Conservation (phyloP, 2,329 filamentous ascomycete genomes). For the Epichloe uncinata region DNA sequence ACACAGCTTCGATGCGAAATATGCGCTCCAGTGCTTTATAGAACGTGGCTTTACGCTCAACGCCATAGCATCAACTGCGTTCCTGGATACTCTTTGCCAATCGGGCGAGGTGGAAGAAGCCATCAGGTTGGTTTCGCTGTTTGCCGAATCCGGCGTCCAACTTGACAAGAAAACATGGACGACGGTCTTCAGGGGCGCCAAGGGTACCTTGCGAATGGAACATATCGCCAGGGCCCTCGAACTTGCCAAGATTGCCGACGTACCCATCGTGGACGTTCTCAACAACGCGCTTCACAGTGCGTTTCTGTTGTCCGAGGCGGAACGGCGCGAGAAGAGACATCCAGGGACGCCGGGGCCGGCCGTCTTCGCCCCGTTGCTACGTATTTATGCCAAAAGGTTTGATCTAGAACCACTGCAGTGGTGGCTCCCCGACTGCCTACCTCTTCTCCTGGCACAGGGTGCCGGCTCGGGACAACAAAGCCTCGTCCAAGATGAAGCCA, state of each 20-base stretch:
- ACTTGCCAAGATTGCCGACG: constrained; percentile 34
- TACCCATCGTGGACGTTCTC: constrained; percentile 21
- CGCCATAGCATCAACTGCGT: constrained; percentile 47
- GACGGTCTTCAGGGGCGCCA: constrained; percentile 59
- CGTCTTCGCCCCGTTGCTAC: constrained; percentile 34
- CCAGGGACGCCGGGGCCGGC: constrained; percentile 21
- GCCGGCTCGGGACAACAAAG: constrained; percentile 7
- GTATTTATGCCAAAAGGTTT: constrained; percentile 36
- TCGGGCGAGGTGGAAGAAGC: constrained; percentile 25
- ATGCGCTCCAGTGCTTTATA: constrained; percentile 31
- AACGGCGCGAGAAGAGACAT: constrained; percentile 19
- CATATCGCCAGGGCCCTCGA: constrained; percentile 31
- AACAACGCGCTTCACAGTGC: constrained; percentile 35
- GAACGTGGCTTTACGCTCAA: constrained; percentile 51
- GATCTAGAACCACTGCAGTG: constrained; percentile 30
- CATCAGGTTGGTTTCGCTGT: constrained; percentile 19
- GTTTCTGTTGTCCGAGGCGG: constrained; percentile 29
- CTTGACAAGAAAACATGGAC: constrained; percentile 56
- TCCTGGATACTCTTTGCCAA: constrained; percentile 59
- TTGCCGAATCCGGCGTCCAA: constrained; percentile 32
- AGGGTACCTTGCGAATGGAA: constrained; percentile 37
- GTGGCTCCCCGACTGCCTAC: constrained; percentile 23
- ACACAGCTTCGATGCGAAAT: constrained; percentile 17
- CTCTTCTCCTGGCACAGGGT: constrained; percentile 17
- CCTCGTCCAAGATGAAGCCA: constrained; percentile 11